Conservation (phyloP, 140 eudicot species). For the Anethum foeniculum region DNA sequence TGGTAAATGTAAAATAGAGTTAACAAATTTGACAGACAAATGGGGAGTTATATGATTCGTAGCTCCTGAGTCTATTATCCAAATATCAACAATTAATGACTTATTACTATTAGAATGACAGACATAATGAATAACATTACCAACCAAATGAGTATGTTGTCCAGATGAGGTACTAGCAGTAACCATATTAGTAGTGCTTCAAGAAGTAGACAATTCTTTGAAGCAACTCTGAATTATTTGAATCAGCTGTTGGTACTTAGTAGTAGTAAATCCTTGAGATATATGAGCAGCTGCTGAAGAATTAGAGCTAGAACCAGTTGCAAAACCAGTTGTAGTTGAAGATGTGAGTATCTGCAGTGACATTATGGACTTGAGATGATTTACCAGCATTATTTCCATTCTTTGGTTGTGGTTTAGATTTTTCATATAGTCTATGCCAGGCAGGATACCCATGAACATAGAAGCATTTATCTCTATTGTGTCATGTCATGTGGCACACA, state of each 20-base stretch:
- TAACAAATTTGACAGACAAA: neutral
- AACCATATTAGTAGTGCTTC: no score
- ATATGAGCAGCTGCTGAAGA: rapidly evolving
- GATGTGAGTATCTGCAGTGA: no score
- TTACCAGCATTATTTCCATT: no score
- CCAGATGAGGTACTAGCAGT: no score
- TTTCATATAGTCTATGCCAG: no score
- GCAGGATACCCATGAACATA: no score
- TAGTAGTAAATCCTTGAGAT: neutral
- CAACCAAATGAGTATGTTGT: neutral
- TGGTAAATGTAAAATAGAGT: neutral
- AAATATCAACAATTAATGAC: neutral
- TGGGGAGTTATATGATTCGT: neutral
- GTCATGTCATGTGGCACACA: neutral
- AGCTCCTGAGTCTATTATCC: neutral
- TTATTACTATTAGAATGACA: neutral
- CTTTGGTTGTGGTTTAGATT: no score
- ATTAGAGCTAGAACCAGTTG: no score
- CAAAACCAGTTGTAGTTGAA: no score
- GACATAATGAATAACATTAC: neutral
- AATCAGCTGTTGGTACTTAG: neutral
- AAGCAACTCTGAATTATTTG: neutral
- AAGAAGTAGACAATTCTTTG: neutral
- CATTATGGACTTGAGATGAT: neutral
- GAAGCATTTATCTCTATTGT: no score